These are phyloP conservation scores for Penicillium subrubescens DNA, from an alignment of 495 filamentous ascomycete genomes.

Conservation along the genomic window DNA sequence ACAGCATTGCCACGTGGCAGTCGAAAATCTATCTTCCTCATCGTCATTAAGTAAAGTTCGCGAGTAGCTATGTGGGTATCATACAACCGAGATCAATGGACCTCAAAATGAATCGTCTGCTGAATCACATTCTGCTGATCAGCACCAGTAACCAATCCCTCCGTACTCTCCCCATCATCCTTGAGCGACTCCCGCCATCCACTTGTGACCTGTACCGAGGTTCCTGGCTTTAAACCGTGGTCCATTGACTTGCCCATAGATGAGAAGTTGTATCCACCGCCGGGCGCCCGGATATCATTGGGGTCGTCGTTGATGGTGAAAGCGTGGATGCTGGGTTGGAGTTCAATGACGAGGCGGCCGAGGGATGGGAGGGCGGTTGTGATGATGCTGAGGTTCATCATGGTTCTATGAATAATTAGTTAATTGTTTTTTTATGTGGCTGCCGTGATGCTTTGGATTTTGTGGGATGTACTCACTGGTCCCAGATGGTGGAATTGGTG, in stretches of 20 bases:
- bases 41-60: background rate
- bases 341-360: slow-evolving; percentile 33
- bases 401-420: slow-evolving; percentile 12
- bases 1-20: background rate
- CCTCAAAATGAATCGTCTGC: slow-evolving; percentile 30
- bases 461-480: slow-evolving; percentile 24
- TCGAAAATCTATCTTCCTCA: background rate
- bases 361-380: slow-evolving; percentile 33
- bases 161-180: slow-evolving; percentile 27
- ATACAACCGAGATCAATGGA: slow-evolving; percentile 8
- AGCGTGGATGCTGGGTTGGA: slow-evolving; percentile 27
- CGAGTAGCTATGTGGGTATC: background rate
- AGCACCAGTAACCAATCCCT: slow-evolving; percentile 17
- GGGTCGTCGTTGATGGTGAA: slow-evolving; percentile 32
- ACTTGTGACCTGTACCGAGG: slow-evolving; percentile 14
- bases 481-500: slow-evolving; percentile 28
- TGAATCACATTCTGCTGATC: slow-evolving; percentile 23
- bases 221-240: slow-evolving; percentile 1
- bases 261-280: slow-evolving; percentile 23
- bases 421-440: background rate
- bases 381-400: slow-evolving; percentile 35
- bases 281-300: background rate
- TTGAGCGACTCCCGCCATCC: slow-evolving; percentile 22
- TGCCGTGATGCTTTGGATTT: background rate
- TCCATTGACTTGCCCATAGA: slow-evolving; percentile 17